Base-by-base conservation (phyloP, 352 stramenopile species). In the Globisporangium camurandrum region DNA sequence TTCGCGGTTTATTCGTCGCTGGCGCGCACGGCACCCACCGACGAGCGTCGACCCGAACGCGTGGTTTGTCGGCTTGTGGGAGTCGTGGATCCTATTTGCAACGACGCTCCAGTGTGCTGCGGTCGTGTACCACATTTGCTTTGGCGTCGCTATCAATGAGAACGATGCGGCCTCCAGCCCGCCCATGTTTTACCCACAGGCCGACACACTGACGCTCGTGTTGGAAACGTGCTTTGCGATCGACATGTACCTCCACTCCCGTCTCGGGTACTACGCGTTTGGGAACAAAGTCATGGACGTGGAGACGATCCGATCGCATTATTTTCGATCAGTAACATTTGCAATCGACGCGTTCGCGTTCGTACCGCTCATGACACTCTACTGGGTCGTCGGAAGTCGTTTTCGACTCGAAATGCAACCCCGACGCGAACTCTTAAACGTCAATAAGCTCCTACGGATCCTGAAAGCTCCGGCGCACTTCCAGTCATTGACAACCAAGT, bases 261-360 rank as follows among this genome's bases (percentile, higher is more conserved):
- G 66, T 1, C 65, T 82, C 28, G 72, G 74, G 0, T 86, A 71
- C 53, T 86, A 82, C 50, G 61, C 76, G 36, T 84, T 73, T 26
- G 74, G 71, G 27, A 84, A 86, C 54, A 86, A 86, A 42, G 59
- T 84, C 4, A 82, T 81, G 67, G 64, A 77, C 49, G 24, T 71
- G 12, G 36, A 36, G 0, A 34, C 54, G 4, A 81, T 86, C 49
- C 66, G 63, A 23, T 24, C 37, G 1, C 67, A 71, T 10, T 86
- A 84, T 43, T 48, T 83, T 26, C 45, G 44, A 9, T 84, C 74
- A 0, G 30, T 33, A 2, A 41, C 60, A 8, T 84, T 86, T 46
- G 34, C 41, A 0, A 56, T 86, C 24, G 74, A 86, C 42, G 47
- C 78, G 19, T 33, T 62, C 20, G 62, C 74, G 24, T 39, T 83